Percentiles rank a stretch among this genome's conserved stretches.
These are phyloP conservation scores for Trametes hirsuta DNA, from an alignment of 1,284 basidiomycete species.

Conservation along the genomic window DNA sequence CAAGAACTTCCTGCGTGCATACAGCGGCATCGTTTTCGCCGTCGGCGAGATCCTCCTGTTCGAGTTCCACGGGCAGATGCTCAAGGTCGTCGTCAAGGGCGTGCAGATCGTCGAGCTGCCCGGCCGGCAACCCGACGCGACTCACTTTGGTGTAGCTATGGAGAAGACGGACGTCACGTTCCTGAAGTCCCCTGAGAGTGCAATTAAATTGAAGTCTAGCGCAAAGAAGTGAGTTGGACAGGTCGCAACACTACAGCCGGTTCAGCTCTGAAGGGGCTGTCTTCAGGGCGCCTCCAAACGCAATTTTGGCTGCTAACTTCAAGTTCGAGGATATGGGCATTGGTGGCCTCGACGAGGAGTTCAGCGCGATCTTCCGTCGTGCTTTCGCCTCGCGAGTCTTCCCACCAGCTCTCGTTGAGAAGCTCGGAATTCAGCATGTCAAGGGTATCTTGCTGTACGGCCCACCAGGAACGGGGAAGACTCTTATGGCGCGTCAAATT, in stretches of 20 bases:
- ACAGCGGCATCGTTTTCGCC: constrained; percentile 70
- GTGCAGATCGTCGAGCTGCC: constrained; percentile 73
- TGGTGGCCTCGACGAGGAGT: constrained; percentile 95
- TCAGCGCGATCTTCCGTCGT: constrained; percentile 96
- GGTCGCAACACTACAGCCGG: background rate
- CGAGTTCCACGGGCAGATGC: constrained; percentile 89
- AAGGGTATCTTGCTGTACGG: constrained; percentile 97
- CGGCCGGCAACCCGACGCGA: constrained; percentile 52
- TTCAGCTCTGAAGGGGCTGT: background rate
- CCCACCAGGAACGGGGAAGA: constrained; percentile 98
- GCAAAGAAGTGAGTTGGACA: constrained; percentile 72
- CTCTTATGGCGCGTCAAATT: constrained; percentile 97
- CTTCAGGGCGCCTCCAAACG: constrained; percentile 84
- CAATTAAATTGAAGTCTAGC: constrained; percentile 92
- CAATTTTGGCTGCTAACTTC: constrained; percentile 97
- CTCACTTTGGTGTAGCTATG: constrained; percentile 79
- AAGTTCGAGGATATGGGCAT: constrained; percentile 99
- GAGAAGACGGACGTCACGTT: constrained; percentile 90
- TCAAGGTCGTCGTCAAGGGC: constrained; percentile 75
- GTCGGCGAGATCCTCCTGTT: constrained; percentile 81
- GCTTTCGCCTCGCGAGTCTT: constrained; percentile 99
- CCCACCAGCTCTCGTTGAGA: constrained; percentile 95
- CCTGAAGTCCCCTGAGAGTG: constrained; percentile 80
- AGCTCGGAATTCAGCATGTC: constrained; percentile 98
- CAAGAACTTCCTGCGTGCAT: constrained; percentile 70